Evolutionary conservation across 2,329 filamentous ascomycete species (phyloP).

Genomic region (Ceratocystiopsis minuta): DNA sequence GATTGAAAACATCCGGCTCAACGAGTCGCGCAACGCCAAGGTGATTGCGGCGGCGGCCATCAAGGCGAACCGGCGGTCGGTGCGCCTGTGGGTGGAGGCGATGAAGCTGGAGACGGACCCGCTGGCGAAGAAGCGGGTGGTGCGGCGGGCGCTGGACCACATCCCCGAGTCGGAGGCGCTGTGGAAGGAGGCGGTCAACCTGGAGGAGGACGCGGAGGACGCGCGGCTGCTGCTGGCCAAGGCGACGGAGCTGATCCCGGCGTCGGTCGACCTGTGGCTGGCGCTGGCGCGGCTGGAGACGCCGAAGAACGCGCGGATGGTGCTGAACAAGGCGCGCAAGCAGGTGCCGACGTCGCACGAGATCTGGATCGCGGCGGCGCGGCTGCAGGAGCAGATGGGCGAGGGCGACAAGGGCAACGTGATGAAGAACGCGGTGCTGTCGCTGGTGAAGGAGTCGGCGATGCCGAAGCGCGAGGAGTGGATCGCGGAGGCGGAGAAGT

Average conservation of each 20-base stretch:
- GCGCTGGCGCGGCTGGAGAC: conserved; percentile 79
- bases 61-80: conserved; percentile 75
- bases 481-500: conserved; percentile 87
- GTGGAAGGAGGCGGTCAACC: conserved; percentile 96
- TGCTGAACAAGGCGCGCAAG: conserved; percentile 88
- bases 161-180: conserved; percentile 86
- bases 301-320: conserved; percentile 81
- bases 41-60: conserved; percentile 89
- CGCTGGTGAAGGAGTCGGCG: conserved; percentile 74
- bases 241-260: conserved; percentile 84
- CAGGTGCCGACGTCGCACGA: conserved; percentile 84
- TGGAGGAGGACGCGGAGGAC: conserved; percentile 80
- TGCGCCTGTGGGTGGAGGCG: conserved; percentile 83
- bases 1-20: conserved; percentile 88
- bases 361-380: conserved; percentile 89
- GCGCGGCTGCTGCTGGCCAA: conserved; percentile 80
- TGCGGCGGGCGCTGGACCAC: conserved; percentile 78
- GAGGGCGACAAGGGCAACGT: conserved; percentile 59
- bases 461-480: conserved; percentile 97
- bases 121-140: conserved; percentile 78
- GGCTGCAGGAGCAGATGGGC: conserved; percentile 75
- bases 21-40: conserved; percentile 84
- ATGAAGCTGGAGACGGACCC: conserved; percentile 78
- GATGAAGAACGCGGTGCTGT: conserved; percentile 85
- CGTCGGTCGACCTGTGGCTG: conserved; percentile 89